Evolutionary conservation across 768 basidiomycete species (phyloP).

Genomic region (Mycena chlorophos): DNA sequence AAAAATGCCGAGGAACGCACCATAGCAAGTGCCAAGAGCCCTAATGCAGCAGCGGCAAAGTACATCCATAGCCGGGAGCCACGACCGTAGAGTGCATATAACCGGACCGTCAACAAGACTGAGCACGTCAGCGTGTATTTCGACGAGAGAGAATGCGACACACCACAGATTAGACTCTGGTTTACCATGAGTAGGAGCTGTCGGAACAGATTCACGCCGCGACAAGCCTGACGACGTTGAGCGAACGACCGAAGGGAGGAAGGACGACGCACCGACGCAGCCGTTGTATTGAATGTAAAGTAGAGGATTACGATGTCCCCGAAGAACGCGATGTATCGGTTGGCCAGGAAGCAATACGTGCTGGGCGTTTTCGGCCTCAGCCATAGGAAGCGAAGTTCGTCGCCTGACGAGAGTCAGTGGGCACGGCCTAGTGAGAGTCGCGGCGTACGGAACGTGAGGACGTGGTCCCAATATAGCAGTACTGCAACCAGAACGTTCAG

Average conservation of each 20-base stretch:
- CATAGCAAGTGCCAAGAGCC: neutral
- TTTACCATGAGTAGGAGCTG: conserved; percentile 13
- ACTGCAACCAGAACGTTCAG: neutral
- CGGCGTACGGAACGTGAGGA: conserved; percentile 6
- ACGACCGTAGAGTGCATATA: conserved; percentile 14
- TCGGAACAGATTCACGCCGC: conserved; percentile 10
- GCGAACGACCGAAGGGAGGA: neutral
- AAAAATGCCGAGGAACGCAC: neutral
- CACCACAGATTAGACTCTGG: conserved; percentile 9
- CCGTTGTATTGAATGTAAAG: conserved; percentile 8
- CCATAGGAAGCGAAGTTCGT: conserved; percentile 13
- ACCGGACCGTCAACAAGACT: conserved; percentile 10
- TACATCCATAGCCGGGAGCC: neutral
- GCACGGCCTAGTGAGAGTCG: neutral
- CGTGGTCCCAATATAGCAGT: conserved; percentile 12
- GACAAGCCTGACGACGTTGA: conserved; percentile 3
- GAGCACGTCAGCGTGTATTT: neutral
- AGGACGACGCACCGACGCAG: conserved; percentile 1
- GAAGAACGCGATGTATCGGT: conserved; percentile 16
- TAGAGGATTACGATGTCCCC: conserved; percentile 1
- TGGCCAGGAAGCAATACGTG: conserved; percentile 11
- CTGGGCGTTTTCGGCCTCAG: conserved; percentile 3
- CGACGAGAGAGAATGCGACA: neutral
- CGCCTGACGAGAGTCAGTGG: neutral
- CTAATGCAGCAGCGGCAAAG: neutral